These are phyloP conservation scores for Monosporascus sp. DNA, from an alignment of 2,329 filamentous ascomycete species.

Conservation along the genomic window DNA sequence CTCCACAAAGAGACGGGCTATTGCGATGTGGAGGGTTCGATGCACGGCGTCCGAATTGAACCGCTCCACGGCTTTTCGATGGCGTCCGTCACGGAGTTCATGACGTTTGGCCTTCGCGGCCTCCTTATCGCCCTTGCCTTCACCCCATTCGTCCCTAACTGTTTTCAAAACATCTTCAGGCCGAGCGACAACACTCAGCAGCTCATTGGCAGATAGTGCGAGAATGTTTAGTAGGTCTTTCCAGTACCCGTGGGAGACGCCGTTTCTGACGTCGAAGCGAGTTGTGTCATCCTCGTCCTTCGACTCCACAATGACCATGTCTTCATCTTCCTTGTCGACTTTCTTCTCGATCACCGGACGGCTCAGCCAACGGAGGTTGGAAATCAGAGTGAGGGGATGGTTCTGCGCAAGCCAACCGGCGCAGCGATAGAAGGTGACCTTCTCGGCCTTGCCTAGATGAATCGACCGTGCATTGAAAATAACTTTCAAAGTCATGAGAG, in stretches of 20 bases:
- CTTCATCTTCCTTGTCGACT: conserved; percentile 30
- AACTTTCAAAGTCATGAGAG: conserved; percentile 48
- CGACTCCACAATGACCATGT: conserved; percentile 30
- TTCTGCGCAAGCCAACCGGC: conserved; percentile 51
- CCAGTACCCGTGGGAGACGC: conserved; percentile 56
- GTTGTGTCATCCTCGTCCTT: conserved; percentile 30
- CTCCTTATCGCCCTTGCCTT: conserved; percentile 9
- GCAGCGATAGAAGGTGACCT: conserved; percentile 43
- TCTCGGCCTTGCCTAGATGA: conserved; percentile 51
- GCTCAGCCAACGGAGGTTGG: conserved; percentile 50
- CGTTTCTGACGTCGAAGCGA: conserved; percentile 38
- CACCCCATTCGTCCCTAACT: conserved; percentile 20
- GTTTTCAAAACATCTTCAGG: conserved; percentile 35
- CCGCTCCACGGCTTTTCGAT: conserved; percentile 34
- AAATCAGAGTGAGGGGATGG: conserved; percentile 49
- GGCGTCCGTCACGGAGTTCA: conserved; percentile 31
- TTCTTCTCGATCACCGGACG: conserved; percentile 53
- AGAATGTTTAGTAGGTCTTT: conserved; percentile 57
- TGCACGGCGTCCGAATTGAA: conserved; percentile 42
- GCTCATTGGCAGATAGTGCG: conserved; percentile 42
- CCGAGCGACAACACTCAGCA: conserved; percentile 37
- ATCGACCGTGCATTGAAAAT: conserved; percentile 59
- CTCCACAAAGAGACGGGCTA: conserved; percentile 52
- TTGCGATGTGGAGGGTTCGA: conserved; percentile 44
- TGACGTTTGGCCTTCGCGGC: conserved; percentile 16